Conservation (phyloP, 78 protist species). For the Tieghemostelium lacteum region DNA sequence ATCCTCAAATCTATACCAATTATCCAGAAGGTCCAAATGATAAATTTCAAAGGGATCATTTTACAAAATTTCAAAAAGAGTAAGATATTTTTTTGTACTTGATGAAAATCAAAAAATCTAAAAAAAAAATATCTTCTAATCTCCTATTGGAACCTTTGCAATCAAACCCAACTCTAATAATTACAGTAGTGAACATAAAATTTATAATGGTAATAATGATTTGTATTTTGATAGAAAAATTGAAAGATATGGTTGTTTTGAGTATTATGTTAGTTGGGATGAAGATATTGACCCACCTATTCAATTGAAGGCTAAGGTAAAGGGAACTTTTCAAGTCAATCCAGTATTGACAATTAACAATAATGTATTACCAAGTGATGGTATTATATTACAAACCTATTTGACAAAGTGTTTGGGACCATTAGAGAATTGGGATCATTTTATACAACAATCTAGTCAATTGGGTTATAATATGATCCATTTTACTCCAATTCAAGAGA, state of each 20-base stretch:
- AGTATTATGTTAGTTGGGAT: slow-evolving; percentile 62
- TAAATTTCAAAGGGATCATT: slow-evolving; percentile 18
- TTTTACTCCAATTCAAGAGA: slow-evolving; percentile 89
- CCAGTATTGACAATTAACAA: slow-evolving; percentile 39
- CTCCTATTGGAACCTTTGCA: too few relatives aligned
- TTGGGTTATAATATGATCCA: slow-evolving; percentile 91
- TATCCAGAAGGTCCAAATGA: background rate
- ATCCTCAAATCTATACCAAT: slow-evolving; percentile 52
- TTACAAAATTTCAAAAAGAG: slow-evolving; percentile 9
- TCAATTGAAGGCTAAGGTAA: background rate
- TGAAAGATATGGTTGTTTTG: slow-evolving; percentile 53
- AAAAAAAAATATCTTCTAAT: too few relatives aligned
- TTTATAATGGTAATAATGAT: slow-evolving; percentile 56
- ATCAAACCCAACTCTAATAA: too few relatives aligned
- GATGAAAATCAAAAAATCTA: too few relatives aligned
- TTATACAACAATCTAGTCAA: slow-evolving; percentile 45
- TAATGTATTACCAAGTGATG: slow-evolving; percentile 20
- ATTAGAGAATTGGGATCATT: slow-evolving; percentile 74
- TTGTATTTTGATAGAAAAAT: slow-evolving; percentile 29
- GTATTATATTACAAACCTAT: slow-evolving; percentile 84
- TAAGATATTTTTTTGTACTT: slow-evolving; percentile 1
- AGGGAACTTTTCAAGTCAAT: slow-evolving; percentile 58
- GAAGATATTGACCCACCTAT: background rate
- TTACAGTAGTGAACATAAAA: background rate
- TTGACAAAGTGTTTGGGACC: slow-evolving; percentile 87